Percentiles rank a stretch among this genome's conserved stretches.
phyloP scores from a whole-genome alignment of 805 yeast species.

The Yarrowia sp. region DNA sequence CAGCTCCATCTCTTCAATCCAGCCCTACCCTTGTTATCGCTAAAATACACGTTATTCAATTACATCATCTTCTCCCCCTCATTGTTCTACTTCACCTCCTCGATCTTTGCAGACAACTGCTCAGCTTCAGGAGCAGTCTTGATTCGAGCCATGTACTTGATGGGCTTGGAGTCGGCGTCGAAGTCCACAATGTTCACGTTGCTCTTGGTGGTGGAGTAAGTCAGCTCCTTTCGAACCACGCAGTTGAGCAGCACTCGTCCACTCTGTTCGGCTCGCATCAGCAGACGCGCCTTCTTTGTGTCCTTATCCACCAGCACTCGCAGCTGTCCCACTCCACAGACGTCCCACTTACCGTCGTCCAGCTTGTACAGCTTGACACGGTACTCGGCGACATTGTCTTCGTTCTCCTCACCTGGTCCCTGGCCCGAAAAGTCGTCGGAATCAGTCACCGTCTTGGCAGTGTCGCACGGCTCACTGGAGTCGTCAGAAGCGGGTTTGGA shows the following conservation, averaged over 20 bases:
- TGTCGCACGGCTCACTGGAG: constrained; percentile 38
- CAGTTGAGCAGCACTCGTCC: constrained; percentile 78
- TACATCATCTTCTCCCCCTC: not conserved
- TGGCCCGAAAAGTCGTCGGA: constrained; percentile 57
- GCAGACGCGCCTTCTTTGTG: constrained; percentile 69
- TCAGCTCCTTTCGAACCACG: constrained; percentile 62
- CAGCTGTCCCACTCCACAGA: constrained; percentile 78
- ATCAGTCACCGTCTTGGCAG: constrained; percentile 43
- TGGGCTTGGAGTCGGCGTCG: constrained; percentile 57
- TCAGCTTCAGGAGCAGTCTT: constrained; percentile 76
- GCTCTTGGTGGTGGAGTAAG: constrained; percentile 60
- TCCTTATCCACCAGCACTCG: constrained; percentile 69
- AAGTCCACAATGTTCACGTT: constrained; percentile 73
- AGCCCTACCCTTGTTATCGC: no score
- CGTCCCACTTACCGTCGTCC: constrained; percentile 54
- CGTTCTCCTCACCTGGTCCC: constrained; percentile 87
- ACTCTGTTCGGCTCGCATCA: constrained; percentile 89
- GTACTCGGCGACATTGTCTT: constrained; percentile 66
- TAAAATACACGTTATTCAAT: not conserved
- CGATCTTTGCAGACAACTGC: constrained; percentile 50
- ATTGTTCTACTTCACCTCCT: constrained; percentile 33
- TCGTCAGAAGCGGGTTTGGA: not conserved
- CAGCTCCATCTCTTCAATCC: no score
- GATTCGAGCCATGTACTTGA: constrained; percentile 74
- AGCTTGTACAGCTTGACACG: constrained; percentile 74